Conservation (phyloP, 176 grass and related monocot genomes). For the Lolium multiflorum region DNA sequence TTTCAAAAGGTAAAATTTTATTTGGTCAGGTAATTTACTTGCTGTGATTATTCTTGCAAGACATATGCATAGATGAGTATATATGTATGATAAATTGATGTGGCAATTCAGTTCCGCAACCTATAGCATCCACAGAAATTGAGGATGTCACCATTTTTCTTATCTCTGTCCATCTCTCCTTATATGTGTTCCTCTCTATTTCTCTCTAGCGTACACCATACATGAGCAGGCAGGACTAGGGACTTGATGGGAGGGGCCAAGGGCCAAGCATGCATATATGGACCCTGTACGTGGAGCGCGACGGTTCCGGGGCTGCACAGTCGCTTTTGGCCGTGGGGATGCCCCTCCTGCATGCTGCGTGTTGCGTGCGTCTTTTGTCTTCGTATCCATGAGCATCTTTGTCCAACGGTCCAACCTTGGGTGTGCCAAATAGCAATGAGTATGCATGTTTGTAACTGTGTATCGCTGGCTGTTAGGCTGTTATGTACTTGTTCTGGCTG, state of each 20-base stretch:
- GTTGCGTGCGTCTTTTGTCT: neutral
- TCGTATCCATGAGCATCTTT: neutral
- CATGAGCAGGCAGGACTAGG: neutral
- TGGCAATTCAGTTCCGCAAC: neutral
- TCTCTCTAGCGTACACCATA: neutral
- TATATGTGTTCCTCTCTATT: neutral
- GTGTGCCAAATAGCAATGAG: neutral
- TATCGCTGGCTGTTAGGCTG: neutral
- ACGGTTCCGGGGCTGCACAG: neutral
- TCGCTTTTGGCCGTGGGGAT: constrained; percentile 5
- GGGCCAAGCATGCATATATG: neutral
- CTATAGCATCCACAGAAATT: neutral
- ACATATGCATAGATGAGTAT: neutral
- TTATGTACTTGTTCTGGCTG: neutral
- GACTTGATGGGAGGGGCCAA: neutral
- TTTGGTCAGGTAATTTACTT: neutral
- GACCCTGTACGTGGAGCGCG: neutral
- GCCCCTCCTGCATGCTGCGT: neutral
- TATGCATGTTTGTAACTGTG: neutral
- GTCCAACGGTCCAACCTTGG: neutral
- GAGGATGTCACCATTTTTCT: neutral
- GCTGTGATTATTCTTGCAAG: neutral
- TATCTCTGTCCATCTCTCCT: neutral
- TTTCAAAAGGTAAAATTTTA: too few relatives aligned
- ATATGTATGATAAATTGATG: neutral